These are phyloP conservation scores for Achlya hypogyna DNA, from an alignment of 352 stramenopile genomes.

Conservation along the genomic window DNA sequence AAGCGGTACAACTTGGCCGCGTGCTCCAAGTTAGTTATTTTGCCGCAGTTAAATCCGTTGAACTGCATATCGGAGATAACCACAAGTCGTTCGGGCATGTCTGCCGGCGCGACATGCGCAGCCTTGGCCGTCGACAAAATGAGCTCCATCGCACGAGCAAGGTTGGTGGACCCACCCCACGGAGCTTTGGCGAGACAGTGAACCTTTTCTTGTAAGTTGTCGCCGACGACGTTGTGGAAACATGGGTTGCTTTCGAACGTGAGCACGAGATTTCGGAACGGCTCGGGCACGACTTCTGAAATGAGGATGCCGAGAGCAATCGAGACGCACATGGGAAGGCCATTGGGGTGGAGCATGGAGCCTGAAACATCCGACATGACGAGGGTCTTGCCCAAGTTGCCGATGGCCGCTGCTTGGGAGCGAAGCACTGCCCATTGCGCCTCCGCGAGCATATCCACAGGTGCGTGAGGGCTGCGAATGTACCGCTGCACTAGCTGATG, in stretches of 20 bases:
- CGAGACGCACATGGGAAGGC: no score
- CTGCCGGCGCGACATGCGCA: slow-evolving; percentile 27
- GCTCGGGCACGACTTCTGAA: slow-evolving; percentile 31
- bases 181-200: slow-evolving; percentile 22
- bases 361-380: no score
- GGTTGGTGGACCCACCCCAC: slow-evolving; percentile 50
- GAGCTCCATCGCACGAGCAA: slow-evolving; percentile 41
- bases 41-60: slow-evolving; percentile 32
- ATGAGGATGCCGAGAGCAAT: no score
- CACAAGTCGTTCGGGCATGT: slow-evolving; percentile 57
- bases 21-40: slow-evolving; percentile 35
- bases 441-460: no score
- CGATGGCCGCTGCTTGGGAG: no score
- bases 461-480: no score
- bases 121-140: slow-evolving; percentile 25
- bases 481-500: no score
- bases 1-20: slow-evolving; percentile 30
- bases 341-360: no score
- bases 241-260: slow-evolving; percentile 33
- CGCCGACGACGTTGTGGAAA: slow-evolving; percentile 35
- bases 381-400: no score
- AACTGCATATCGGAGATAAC: slow-evolving; percentile 85
- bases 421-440: no score
- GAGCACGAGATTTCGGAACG: slow-evolving; percentile 42
- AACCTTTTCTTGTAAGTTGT: slow-evolving; percentile 29